Conservation (phyloP, 805 yeast genomes). For the Grigorovia humatica region DNA sequence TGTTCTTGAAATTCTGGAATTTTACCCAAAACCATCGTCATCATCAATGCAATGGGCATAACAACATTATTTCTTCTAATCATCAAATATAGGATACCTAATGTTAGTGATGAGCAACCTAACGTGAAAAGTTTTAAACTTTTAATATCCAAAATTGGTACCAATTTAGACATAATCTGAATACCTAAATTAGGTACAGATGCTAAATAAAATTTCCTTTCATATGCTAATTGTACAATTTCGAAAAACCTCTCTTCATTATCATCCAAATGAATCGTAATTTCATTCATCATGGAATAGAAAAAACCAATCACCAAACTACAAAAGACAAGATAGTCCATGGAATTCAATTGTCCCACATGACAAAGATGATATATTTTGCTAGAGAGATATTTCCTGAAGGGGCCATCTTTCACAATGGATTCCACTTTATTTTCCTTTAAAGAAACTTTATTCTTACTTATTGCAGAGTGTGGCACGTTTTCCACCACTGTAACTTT, state of each 20-base stretch:
- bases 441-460: background rate
- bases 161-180: constrained; percentile 10
- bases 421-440: background rate
- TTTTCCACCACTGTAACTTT: background rate
- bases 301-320: background rate
- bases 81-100: constrained; percentile 11
- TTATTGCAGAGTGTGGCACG: background rate
- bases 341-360: constrained; percentile 7
- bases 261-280: background rate
- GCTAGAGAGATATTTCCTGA: constrained; percentile 8
- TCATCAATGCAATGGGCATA: constrained; percentile 27
- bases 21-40: constrained; percentile 16
- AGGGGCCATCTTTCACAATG: constrained; percentile 5
- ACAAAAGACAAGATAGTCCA: constrained; percentile 4
- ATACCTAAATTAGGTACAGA: constrained; percentile 16
- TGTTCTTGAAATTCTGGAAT: constrained; percentile 13
- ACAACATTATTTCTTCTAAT: constrained; percentile 23
- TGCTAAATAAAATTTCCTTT: constrained; percentile 10
- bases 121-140: constrained; percentile 8
- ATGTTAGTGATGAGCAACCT: constrained; percentile 1
- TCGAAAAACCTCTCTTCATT: background rate
- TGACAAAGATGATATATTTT: constrained; percentile 5
- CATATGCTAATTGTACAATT: constrained; percentile 3
- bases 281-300: background rate
- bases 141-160: background rate